Percentiles rank a stretch among this genome's conserved stretches.
Evolutionary conservation across 441 rosid species (phyloP).

Genomic region (Euphorbia celastroides): DNA sequence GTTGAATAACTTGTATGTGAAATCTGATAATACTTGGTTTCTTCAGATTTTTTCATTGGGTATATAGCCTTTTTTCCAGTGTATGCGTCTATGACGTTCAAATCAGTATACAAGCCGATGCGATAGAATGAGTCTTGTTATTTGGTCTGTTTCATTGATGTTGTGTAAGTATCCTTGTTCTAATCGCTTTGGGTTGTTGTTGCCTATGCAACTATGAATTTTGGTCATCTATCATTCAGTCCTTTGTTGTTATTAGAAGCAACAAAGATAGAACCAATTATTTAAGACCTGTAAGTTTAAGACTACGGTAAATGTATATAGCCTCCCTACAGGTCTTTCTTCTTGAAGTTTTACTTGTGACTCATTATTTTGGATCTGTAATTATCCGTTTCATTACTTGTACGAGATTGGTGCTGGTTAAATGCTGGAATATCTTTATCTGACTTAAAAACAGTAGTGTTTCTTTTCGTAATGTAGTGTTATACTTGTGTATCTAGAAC

Average conservation of each 20-base stretch:
- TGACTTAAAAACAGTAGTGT: not conserved
- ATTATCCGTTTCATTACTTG: not conserved
- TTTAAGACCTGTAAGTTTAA: not conserved
- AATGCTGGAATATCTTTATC: conserved; percentile 1
- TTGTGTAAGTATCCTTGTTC: not conserved
- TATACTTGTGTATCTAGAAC: not conserved
- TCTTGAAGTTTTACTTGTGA: not conserved
- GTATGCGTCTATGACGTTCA: not conserved
- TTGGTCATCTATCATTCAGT: not conserved
- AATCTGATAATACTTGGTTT: not conserved
- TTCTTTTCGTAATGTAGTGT: not conserved
- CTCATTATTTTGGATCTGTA: not conserved
- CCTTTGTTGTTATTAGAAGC: not conserved
- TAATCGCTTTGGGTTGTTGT: not conserved
- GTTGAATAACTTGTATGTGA: not conserved
- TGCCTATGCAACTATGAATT: not conserved
- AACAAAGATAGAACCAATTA: not conserved
- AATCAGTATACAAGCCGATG: not conserved
- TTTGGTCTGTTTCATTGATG: not conserved
- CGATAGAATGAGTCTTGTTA: not conserved
- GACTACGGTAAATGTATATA: not conserved
- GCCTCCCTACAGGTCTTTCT: not conserved
- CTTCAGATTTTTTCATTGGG: not conserved
- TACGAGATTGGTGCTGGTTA: not conserved
- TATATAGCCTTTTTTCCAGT: not conserved